Conservation (phyloP, 345 rosid genomes). For the Corymbia maculata region DNA sequence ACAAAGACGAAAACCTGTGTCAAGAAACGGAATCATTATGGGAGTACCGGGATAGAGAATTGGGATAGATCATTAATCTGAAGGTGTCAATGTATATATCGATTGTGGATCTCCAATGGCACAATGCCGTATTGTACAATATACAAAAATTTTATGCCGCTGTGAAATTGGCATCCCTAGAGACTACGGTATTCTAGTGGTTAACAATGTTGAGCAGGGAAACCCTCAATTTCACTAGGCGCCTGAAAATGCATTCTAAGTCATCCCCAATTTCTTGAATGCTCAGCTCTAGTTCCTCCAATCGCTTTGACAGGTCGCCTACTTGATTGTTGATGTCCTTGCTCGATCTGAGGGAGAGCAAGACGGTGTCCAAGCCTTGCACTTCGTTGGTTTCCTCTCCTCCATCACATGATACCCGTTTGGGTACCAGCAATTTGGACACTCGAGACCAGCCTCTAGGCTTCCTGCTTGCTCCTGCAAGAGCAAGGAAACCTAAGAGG, state of each 20-base stretch:
- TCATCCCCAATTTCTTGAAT: conserved; percentile 2
- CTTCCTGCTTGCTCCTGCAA: conserved; percentile 1
- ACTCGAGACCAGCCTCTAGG: neutral
- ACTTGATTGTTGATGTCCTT: neutral
- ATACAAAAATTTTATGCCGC: neutral
- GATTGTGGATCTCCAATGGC: neutral
- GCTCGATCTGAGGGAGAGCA: neutral
- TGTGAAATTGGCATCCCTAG: neutral
- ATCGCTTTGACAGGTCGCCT: neutral
- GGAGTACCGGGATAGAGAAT: neutral
- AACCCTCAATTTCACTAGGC: conserved; percentile 1
- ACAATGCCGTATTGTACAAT: neutral
- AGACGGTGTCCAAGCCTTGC: neutral
- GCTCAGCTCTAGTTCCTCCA: neutral
- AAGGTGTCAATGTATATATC: neutral
- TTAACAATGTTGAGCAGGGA: neutral
- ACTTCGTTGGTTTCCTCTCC: neutral
- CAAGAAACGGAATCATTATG: neutral
- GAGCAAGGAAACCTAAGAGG: conserved; percentile 6
- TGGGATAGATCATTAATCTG: neutral
- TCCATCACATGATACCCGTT: neutral
- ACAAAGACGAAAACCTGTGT: neutral
- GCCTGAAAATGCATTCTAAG: conserved; percentile 4
- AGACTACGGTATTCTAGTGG: neutral
- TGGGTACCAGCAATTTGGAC: conserved; percentile 9